Evolutionary conservation across 2,329 filamentous ascomycete genomes (phyloP).

Genomic region (Davidsoniella virescens): DNA sequence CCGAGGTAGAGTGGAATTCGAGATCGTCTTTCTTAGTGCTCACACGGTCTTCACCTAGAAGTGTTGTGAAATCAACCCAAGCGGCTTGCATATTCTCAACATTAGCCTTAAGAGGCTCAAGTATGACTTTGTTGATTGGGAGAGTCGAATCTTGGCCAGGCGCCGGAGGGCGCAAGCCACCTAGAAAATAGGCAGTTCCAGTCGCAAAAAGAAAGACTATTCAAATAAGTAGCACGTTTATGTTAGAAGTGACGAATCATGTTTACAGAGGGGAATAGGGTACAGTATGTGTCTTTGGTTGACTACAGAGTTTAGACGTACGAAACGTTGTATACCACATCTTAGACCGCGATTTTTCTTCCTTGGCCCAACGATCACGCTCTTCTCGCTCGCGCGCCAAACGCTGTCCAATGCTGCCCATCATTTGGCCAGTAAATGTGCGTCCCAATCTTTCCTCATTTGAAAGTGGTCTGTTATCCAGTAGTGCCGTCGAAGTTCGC

Average conservation of each 20-base stretch:
- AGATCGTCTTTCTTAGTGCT: constrained; percentile 42
- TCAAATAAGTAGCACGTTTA: neutral
- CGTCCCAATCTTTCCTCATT: too few relatives aligned
- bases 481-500: too few relatives aligned
- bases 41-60: constrained; percentile 49
- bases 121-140: constrained; percentile 33
- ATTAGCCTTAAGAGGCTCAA: constrained; percentile 41
- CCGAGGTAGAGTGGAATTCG: constrained; percentile 39
- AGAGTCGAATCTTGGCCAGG: constrained; percentile 40
- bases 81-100: constrained; percentile 50
- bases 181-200: constrained; percentile 40
- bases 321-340: constrained; percentile 39
- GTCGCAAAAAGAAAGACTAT: constrained; percentile 37
- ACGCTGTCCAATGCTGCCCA: constrained; percentile 39
- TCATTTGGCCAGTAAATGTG: constrained; percentile 40
- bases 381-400: constrained; percentile 38
- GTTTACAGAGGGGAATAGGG: neutral
- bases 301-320: constrained; percentile 19
- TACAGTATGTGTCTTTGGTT: neutral
- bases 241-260: neutral
- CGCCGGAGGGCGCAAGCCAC: constrained; percentile 36
- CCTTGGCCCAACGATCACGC: constrained; percentile 30
- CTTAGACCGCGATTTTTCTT: constrained; percentile 24
- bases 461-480: too few relatives aligned
- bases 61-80: constrained; percentile 50